Base-by-base conservation (phyloP, 2,329 filamentous ascomycete species). In the Cercospora sp. region DNA sequence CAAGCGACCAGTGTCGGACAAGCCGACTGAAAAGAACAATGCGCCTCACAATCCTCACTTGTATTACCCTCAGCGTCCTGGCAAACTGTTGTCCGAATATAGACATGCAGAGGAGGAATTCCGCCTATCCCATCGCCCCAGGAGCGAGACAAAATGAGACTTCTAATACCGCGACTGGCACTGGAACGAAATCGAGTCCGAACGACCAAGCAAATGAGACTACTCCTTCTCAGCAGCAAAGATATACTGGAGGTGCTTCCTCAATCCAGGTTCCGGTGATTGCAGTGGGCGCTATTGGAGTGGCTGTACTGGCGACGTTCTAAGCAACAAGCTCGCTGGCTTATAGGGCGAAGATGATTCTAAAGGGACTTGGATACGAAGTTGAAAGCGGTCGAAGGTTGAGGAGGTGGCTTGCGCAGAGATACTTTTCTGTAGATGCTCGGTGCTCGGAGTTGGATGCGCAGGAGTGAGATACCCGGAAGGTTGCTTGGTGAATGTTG, bases 91-190 rank as follows among this genome's bases (percentile, higher is more conserved):
- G 61, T 28, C 61, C 61, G 10, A 64, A 64, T 37, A 43, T 64
- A 18, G n/a, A 64, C 21, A 51, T 51, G n/a, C 61, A 64, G 34
- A 32, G 61, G 5, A 10, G 53, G n/a, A 57, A 64, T 28, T 55
- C 61, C 1, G 37, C 61, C 9, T 64, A 64, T 13, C 61, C 61
- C 5, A 64, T 64, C 49, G 61, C 61, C n/a, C 51, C 61, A 2
- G 61, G 61, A 16, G 61, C 61, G 12, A 37, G 32, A 12, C 12
- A 16, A 24, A 64, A 64, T 12, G 28, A 57, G 10, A 51, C 40
- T 28, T 30, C 53, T n/a, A n/a, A 32, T 24, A 28, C 49, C 10
- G 28, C 58, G 18, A 32, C 24, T 57, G n/a, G 24, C 21, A 57
- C 53, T 49, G 53, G 26, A 30, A 57, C 53, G 12, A 10, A 26